Evolutionary conservation across 1,284 basidiomycete species (phyloP).

Genomic region (Sanghuangporus baumii): DNA sequence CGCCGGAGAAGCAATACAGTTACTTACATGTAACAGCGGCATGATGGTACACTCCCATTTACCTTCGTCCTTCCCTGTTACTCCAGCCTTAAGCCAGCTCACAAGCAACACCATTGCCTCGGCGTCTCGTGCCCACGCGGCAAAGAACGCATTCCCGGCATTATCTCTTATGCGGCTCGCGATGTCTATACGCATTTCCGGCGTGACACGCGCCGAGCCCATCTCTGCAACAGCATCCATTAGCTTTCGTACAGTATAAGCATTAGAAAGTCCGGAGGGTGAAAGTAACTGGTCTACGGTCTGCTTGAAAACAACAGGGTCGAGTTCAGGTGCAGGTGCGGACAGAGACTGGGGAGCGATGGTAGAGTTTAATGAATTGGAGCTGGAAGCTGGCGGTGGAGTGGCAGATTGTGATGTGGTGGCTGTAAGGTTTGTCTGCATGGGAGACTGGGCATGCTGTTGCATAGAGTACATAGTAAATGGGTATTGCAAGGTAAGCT

Average conservation of each 20-base stretch:
- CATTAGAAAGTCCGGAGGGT: slow-evolving; percentile 58
- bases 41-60: slow-evolving; percentile 67
- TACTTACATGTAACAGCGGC: slow-evolving; percentile 73
- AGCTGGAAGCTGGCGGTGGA: not conserved
- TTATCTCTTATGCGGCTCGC: slow-evolving; percentile 73
- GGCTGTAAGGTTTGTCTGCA: slow-evolving; percentile 17
- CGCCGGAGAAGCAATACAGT: not conserved
- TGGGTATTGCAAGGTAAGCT: slow-evolving; percentile 25
- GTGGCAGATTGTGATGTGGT: slow-evolving; percentile 28
- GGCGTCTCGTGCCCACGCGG: slow-evolving; percentile 71
- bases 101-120: slow-evolving; percentile 68
- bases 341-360: slow-evolving; percentile 15
- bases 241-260: slow-evolving; percentile 54
- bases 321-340: not conserved
- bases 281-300: slow-evolving; percentile 49
- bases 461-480: not conserved
- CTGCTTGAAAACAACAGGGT: slow-evolving; percentile 33
- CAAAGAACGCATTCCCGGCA: slow-evolving; percentile 78
- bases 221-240: slow-evolving; percentile 50
- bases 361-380: slow-evolving; percentile 26
- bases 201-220: slow-evolving; percentile 57
- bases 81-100: slow-evolving; percentile 71
- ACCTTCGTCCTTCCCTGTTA: slow-evolving; percentile 47
- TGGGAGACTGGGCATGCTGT: slow-evolving; percentile 3
- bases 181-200: slow-evolving; percentile 56